These are phyloP conservation scores for Suillus bovinus DNA, from an alignment of 768 basidiomycete species.

Conservation along the genomic window DNA sequence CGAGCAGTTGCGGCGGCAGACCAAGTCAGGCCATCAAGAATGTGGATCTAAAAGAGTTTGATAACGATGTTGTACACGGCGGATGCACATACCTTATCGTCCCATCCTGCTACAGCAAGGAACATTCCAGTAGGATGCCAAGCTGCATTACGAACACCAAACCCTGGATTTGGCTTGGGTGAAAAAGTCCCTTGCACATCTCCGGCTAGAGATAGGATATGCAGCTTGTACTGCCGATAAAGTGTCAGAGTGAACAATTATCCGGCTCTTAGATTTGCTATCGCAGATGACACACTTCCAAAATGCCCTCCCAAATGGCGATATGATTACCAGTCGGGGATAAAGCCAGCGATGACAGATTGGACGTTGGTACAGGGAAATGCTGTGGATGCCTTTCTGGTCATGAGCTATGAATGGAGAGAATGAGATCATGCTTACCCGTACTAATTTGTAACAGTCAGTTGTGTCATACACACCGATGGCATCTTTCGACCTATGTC, in stretches of 20 bases:
- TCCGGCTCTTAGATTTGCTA: neutral
- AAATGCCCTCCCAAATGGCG: slow-evolving; percentile 80
- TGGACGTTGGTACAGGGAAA: slow-evolving; percentile 76
- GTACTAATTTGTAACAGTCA: slow-evolving; percentile 68
- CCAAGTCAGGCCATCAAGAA: slow-evolving; percentile 80
- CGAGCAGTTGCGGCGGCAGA: slow-evolving; percentile 61
- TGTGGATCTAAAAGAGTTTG: slow-evolving; percentile 54
- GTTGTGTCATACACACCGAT: slow-evolving; percentile 80
- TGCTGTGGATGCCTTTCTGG: slow-evolving; percentile 51
- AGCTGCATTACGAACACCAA: slow-evolving; percentile 74
- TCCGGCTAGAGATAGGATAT: slow-evolving; percentile 68
- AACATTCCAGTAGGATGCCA: slow-evolving; percentile 91
- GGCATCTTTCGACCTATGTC: slow-evolving; percentile 88
- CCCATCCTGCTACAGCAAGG: slow-evolving; percentile 83
- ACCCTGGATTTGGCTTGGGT: slow-evolving; percentile 75
- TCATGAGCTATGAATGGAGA: slow-evolving; percentile 19
- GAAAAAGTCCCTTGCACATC: slow-evolving; percentile 63
- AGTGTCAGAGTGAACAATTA: slow-evolving; percentile 8
- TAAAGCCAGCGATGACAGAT: slow-evolving; percentile 67
- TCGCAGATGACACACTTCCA: slow-evolving; percentile 56
- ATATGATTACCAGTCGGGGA: slow-evolving; percentile 78
- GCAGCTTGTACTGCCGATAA: slow-evolving; percentile 66
- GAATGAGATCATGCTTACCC: slow-evolving; percentile 42
- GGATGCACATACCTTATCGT: slow-evolving; percentile 65
- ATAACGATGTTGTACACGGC: slow-evolving; percentile 1